Evolutionary conservation across 441 rosid genomes (phyloP).

Genomic region (Adansonia rubrostipa): DNA sequence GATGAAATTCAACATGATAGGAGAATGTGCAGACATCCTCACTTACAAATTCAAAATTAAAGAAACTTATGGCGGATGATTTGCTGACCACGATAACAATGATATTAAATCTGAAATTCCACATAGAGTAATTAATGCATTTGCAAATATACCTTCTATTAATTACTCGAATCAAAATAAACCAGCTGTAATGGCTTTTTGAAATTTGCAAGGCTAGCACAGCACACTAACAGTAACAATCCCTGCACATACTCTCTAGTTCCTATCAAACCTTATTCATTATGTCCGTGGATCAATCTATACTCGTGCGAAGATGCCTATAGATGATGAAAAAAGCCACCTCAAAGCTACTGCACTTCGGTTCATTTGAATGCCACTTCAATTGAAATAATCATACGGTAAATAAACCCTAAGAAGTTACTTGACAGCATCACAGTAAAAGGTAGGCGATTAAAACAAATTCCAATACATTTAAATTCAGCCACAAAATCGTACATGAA

Average conservation of each 20-base stretch:
- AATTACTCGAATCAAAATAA: conserved; percentile 1
- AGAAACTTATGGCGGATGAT: not conserved
- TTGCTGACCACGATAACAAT: conserved; percentile 5
- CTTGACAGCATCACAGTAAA: not conserved
- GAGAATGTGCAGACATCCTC: not conserved
- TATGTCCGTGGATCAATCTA: not conserved
- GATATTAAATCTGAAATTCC: not conserved
- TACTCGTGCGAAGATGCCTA: not conserved
- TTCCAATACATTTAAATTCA: not conserved
- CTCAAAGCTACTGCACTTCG: not conserved
- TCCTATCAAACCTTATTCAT: not conserved
- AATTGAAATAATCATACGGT: not conserved
- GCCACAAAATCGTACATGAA: not conserved
- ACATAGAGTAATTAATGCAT: conserved; percentile 6
- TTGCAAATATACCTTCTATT: not conserved
- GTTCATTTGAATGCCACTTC: not conserved
- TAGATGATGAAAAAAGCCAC: not conserved
- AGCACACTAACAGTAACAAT: not conserved
- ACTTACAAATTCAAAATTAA: not conserved
- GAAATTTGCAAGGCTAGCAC: not conserved
- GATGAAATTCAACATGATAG: not conserved
- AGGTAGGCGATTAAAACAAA: not conserved
- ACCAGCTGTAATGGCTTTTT: not conserved
- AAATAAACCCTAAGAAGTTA: conserved; percentile 13
- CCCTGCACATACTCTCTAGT: not conserved